Base-by-base conservation (phyloP, 345 rosid species). In the Clarkia xantiana region DNA sequence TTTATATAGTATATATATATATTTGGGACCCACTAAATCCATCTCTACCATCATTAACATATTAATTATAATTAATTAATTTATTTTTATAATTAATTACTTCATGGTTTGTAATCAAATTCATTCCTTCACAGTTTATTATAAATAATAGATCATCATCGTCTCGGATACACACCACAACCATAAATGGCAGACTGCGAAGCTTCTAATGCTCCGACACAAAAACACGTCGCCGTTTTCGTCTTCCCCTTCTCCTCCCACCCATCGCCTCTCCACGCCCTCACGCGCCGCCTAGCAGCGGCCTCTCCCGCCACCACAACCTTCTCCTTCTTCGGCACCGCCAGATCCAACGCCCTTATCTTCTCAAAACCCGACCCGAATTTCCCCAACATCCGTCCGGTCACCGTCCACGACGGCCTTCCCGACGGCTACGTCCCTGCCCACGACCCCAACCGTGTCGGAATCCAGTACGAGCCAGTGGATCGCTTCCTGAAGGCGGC, bases 201-300 rank as follows among this genome's bases (percentile, higher is more conserved):
- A 22, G 5, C 2, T 2, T 22, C 25, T 5, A 22, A 2, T 2
- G 5, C 5, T 5, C 25, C 5, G 5, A 2, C 25, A 2, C 3
- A 2, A 2, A 5, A 2, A n/a, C 79, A 70, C 42, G 61, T 68
- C 1, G 76, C 62, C 0, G 61, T 64, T 29, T 46, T 75, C 0
- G 64, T 65, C 17, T 68, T 71, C 47, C 80, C 76, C 1, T 65
- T 65, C 55, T 5, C 57, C 41, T 40, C 63, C 53, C 76, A 71
- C 39, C 65, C 67, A 0, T 55, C 61, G n/a, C 50, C 71, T 1
- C 63, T 75, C 39, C 62, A 66, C 51, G 34, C 65, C 40, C 22
- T 75, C 38, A 16, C 53, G 38, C 51, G 16, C 15, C 51, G 47
- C 52, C 65, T 75, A 3, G 71, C 72, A 1, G 6, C 47, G 15